phyloP scores from a whole-genome alignment of 805 yeast genomes.

The Kluyveromyces dobzhanskii region DNA sequence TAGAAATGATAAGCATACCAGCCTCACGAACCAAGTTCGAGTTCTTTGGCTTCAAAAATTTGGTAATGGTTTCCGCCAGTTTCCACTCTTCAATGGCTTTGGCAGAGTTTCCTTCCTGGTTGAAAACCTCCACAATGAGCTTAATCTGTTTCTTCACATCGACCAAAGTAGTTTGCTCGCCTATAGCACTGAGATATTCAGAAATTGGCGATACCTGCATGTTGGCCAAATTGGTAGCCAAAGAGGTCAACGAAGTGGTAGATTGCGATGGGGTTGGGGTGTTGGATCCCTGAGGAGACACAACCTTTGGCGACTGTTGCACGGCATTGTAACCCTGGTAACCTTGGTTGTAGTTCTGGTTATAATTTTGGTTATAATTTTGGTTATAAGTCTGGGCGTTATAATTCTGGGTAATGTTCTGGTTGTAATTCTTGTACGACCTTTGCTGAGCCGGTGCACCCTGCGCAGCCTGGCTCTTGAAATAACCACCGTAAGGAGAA shows the following conservation, averaged over 20 bases:
- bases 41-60: constrained; percentile 67
- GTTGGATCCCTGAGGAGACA: constrained; percentile 29
- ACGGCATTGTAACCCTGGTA: constrained; percentile 17
- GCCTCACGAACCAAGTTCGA: constrained; percentile 71
- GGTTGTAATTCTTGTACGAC: constrained; percentile 2
- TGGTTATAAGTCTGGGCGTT: constrained; percentile 9
- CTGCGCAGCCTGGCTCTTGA: constrained; percentile 15
- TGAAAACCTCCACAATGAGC: constrained; percentile 40
- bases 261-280: constrained; percentile 43
- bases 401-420: constrained; percentile 10
- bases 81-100: constrained; percentile 53
- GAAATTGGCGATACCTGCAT: constrained; percentile 60
- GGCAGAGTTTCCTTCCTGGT: constrained; percentile 34
- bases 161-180: constrained; percentile 27
- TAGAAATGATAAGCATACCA: constrained; percentile 51
- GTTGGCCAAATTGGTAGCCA: constrained; percentile 62
- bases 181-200: constrained; percentile 35
- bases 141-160: constrained; percentile 31
- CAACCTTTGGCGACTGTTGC: constrained; percentile 25
- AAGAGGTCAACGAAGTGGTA: constrained; percentile 63
- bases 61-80: constrained; percentile 50
- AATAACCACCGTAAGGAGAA: constrained; percentile 29
- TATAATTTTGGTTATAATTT: constrained; percentile 2
- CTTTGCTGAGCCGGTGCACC: constrained; percentile 4
- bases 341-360: constrained; percentile 11